phyloP scores from a whole-genome alignment of 2,329 filamentous ascomycete species.

The Cladosporium phlei region DNA sequence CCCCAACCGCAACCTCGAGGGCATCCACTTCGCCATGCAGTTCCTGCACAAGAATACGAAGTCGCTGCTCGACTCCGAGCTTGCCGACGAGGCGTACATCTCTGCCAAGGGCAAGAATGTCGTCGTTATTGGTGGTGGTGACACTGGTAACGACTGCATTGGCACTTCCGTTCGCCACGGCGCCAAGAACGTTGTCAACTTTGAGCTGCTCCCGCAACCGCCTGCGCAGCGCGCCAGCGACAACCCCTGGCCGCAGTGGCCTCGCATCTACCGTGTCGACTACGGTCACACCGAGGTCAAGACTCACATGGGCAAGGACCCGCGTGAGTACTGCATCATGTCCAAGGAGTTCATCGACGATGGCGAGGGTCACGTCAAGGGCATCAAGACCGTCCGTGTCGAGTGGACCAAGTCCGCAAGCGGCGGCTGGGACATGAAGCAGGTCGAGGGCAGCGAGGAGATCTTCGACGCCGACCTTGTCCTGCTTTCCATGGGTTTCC shows the following conservation, averaged over 20 bases:
- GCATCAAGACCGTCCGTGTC: constrained; percentile 91
- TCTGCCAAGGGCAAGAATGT: constrained; percentile 94
- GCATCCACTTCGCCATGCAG: constrained; percentile 95
- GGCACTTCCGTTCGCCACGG: constrained; percentile 93
- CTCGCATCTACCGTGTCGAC: constrained; percentile 95
- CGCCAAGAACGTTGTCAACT: constrained; percentile 93
- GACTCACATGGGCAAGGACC: constrained; percentile 92
- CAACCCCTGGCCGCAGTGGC: constrained; percentile 99
- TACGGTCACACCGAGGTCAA: constrained; percentile 95
- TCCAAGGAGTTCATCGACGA: constrained; percentile 94
- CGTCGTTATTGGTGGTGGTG: constrained; percentile 93
- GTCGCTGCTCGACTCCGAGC: constrained; percentile 86
- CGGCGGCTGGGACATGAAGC: constrained; percentile 98
- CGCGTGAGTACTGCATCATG: constrained; percentile 97
- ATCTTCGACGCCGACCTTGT: constrained; percentile 97
- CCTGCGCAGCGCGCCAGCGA: constrained; percentile 84
- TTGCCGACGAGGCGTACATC: constrained; percentile 80
- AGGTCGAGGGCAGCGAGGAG: constrained; percentile 84
- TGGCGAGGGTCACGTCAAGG: constrained; percentile 80
- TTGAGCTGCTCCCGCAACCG: constrained; percentile 89
- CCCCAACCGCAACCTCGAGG: constrained; percentile 78
- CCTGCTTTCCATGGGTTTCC: constrained; percentile 93
- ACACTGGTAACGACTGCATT: constrained; percentile 97
- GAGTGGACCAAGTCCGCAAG: constrained; percentile 89
- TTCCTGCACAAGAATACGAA: constrained; percentile 98